Evolutionary conservation across 768 basidiomycete genomes (phyloP), one percentile per base, ranked within the genome.

Genomic region (Boletus rufocinnamomeus): DNA sequence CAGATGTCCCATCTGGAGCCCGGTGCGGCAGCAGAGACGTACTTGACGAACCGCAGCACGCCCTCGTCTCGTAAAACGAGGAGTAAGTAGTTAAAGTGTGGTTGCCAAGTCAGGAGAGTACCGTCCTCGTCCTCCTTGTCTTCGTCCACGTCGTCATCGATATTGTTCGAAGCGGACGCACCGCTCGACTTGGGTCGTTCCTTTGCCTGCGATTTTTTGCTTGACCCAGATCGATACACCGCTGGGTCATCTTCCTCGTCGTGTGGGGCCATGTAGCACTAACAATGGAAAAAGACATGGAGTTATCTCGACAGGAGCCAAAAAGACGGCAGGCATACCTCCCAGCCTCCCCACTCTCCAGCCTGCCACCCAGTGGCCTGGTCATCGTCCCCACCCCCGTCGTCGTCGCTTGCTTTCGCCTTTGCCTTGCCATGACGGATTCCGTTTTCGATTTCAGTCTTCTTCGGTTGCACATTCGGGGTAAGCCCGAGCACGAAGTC

Each of bases 201-300:
- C 45, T 65, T 69, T 27, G 49, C n/a, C n/a, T 68, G 59, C 10
- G 63, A 30, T 47, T 69, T 72, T 64, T 73, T 80, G 68, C 80
- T 80, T 41, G 77, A 73, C 19, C 80, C 79, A 23, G 85, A 82
- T 30, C 93, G 88, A 72, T 96, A 98, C 17, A 97, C 89, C 2
- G 95, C 93, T 16, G 95, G 95, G 72, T 98, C 95, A 62, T 96
- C 95, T 67, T 93, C 93, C 64, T 92, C 94, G 61, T 95, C 88
- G 62, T 96, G 93, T 43, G 93, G 91, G 2, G 94, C 91, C 84
- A 97, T 90, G 73, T 98, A 98, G 69, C 94, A 95, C 88, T 93
- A 61, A 52, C 23, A 16, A 56, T 0, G 14, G 9, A 46, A 52
- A 52, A 56, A 30, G 41, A 35, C 32, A 59, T 58, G 21, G 38